Base-by-base conservation (phyloP, 192 early-diverging fungal genomes). In the Linnemannia hyalina region DNA sequence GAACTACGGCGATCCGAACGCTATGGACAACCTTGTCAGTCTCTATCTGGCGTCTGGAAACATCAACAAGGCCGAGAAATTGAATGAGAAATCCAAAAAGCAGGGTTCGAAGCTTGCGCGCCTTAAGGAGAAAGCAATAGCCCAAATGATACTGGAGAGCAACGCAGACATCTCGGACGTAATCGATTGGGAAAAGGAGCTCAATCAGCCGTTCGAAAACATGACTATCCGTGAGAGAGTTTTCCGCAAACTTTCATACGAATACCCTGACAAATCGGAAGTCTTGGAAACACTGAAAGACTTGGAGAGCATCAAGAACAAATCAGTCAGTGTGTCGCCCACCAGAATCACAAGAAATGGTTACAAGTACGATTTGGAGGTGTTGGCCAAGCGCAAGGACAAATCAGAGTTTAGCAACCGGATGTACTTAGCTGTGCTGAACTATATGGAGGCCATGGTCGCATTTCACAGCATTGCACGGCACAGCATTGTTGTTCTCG, bases 1-100 rank as follows among this genome's bases (percentile, higher is more conserved):
- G 79, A 80, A 80, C 73, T 80, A 80, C 68, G 79, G 79, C 79
- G 79, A 80, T 80, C 79, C 79, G 73, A 80, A 80, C 60, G 79
- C 79, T 73, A 80, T 80, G 79, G 79, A 80, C 79, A 80, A 80
- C 73, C 71, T 80, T 69, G 79, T 80, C 72, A 36, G 0, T 80
- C 79, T 80, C 55, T 80, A 80, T 74, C 72, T 80, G 57, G 44
- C 57, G 44, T 80, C 79, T 74, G 79, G 79, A 80, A 80, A 80
- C 72, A 74, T 80, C 63, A 80, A 74, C 79, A 80, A 80, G 79
- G 79, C 79, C 63, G 79, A 80, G 79, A 80, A 80, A 80, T 80
- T 73, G 79, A 80, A 80, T 74, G 79, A 80, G 79, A 68, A 80
- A 74, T 80, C 79, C 57, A 80, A 68, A 74, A 74, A 80, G 73